phyloP scores from a whole-genome alignment of 1,139 yeast genomes.

The Debaryomyces sp. region DNA sequence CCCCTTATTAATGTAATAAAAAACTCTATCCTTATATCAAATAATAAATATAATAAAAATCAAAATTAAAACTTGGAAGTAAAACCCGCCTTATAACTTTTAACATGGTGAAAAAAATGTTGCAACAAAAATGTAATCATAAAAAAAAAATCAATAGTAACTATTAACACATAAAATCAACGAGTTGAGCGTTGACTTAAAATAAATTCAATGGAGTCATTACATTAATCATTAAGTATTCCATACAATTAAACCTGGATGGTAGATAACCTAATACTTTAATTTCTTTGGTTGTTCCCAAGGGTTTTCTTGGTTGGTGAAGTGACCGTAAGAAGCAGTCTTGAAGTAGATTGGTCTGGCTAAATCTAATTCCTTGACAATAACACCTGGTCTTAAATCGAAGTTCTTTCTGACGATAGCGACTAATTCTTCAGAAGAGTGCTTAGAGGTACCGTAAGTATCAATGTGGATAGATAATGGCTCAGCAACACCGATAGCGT shows the following conservation, averaged over 20 bases:
- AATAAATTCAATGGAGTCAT: constrained; percentile 35
- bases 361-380: constrained; percentile 93
- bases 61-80: constrained; percentile 19
- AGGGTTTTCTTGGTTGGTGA: constrained; percentile 97
- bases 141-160: constrained; percentile 12
- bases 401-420: constrained; percentile 90
- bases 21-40: constrained; percentile 43
- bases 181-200: constrained; percentile 57
- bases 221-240: constrained; percentile 44
- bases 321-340: constrained; percentile 99
- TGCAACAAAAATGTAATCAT: constrained; percentile 9
- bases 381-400: constrained; percentile 99
- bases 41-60: constrained; percentile 21
- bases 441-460: constrained; percentile 95
- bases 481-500: constrained; percentile 99
- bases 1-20: constrained; percentile 53
- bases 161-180: constrained; percentile 24
- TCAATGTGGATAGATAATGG: constrained; percentile 97
- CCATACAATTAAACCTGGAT: constrained; percentile 25
- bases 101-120: constrained; percentile 8
- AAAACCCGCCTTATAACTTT: constrained; percentile 12
- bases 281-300: constrained; percentile 98
- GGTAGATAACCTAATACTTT: constrained; percentile 44
- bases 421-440: constrained; percentile 86
- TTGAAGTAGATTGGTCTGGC: constrained; percentile 99